phyloP scores from a whole-genome alignment of 108 stramenopile species.

The Cyclotella choctawhatcheeana region DNA sequence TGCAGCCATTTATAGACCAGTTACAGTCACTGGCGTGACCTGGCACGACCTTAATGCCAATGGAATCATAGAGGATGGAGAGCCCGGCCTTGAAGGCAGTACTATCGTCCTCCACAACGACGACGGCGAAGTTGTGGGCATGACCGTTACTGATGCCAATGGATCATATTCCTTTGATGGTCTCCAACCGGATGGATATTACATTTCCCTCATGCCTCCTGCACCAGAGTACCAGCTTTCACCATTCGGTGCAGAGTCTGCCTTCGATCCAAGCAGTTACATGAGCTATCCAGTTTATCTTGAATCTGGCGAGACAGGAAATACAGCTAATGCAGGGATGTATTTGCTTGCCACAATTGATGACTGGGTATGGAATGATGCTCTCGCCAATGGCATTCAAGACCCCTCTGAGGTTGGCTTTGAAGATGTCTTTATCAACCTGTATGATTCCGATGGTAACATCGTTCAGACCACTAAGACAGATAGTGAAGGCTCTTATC shows the following conservation, averaged over 20 bases:
- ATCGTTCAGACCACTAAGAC: constrained; percentile 13
- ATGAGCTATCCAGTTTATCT: constrained; percentile 18
- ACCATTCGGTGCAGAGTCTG: constrained; percentile 20
- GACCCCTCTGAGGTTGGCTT: constrained; percentile 22
- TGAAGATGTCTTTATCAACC: constrained; percentile 27
- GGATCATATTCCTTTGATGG: constrained; percentile 30
- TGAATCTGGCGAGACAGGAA: constrained; percentile 21
- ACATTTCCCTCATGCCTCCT: constrained; percentile 23
- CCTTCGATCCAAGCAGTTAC: constrained; percentile 27
- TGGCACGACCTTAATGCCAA: constrained; percentile 42
- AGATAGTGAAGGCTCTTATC: constrained; percentile 24
- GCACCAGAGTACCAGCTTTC: constrained; percentile 30
- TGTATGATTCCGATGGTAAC: constrained; percentile 18
- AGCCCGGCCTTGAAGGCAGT: constrained; percentile 28
- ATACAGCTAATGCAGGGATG: constrained; percentile 29
- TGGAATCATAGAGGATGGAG: constrained; percentile 22
- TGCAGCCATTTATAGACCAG: constrained; percentile 38
- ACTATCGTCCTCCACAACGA: constrained; percentile 22
- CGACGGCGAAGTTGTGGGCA: constrained; percentile 3
- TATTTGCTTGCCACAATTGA: constrained; percentile 23
- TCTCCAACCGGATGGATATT: constrained; percentile 28
- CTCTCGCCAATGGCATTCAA: constrained; percentile 34
- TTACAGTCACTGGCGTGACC: constrained; percentile 26
- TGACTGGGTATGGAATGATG: constrained; percentile 34
- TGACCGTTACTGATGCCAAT: constrained; percentile 9